Percentiles rank a stretch among this genome's conserved stretches.
Evolutionary conservation across 1,139 yeast genomes (phyloP).

Genomic region (Debaryomyces singareniensis): DNA sequence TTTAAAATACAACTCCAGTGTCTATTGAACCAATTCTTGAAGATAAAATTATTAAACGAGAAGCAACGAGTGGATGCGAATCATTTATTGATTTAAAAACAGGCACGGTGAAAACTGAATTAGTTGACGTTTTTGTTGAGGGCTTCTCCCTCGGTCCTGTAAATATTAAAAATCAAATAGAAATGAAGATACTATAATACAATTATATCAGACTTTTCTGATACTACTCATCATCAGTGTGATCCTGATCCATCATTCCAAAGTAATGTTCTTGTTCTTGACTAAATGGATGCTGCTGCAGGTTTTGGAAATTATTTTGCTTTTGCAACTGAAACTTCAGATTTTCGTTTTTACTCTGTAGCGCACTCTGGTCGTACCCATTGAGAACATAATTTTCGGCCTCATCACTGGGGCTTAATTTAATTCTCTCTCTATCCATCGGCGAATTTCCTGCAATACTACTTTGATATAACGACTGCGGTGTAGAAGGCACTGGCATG

Average conservation of each 20-base stretch:
- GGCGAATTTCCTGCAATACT: slow-evolving; percentile 3
- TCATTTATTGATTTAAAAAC: no score
- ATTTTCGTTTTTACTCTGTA: background rate
- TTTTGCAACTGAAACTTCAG: background rate
- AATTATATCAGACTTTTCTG: background rate
- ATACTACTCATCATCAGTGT: background rate
- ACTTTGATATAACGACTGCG: slow-evolving; percentile 24
- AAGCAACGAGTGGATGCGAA: no score
- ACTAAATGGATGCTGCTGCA: slow-evolving; percentile 13
- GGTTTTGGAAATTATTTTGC: no score
- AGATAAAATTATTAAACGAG: no score
- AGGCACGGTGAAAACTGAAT: no score
- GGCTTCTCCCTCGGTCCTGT: background rate
- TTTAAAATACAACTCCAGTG: no score
- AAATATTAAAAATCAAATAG: background rate
- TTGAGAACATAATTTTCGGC: slow-evolving; percentile 36
- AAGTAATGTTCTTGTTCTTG: slow-evolving; percentile 38
- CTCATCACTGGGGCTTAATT: slow-evolving; percentile 34
- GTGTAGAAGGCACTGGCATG: slow-evolving; percentile 24
- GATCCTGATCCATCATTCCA: slow-evolving; percentile 24
- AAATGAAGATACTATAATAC: background rate
- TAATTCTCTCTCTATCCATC: slow-evolving; percentile 7
- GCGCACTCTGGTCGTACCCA: slow-evolving; percentile 22
- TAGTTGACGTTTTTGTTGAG: no score
- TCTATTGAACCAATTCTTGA: no score